Base-by-base conservation (phyloP, 176 grass and related monocot genomes). In the Juncus effusus region DNA sequence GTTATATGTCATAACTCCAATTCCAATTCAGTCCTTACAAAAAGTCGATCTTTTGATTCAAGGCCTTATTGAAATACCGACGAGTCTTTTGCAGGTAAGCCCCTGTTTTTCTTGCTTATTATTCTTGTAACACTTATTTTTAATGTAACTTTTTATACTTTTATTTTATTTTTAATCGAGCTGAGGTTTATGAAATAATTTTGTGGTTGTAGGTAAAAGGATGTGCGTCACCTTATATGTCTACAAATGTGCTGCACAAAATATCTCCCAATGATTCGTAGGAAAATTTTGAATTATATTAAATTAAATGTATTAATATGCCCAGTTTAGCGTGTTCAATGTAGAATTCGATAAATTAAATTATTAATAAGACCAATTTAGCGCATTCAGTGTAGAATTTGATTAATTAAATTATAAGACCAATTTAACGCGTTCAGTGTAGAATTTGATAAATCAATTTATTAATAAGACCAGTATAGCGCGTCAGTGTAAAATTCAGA, bases 31-130 rank as follows among this genome's bases (percentile, higher is more conserved):
- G 37, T 54, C 54, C 47, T 80, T 97, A 44, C 80, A 82, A 80
- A 79, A 40, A 10, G 88, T 97, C 15, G 78, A 97, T 92, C 77
- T 92, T 67, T 52, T 97, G 69, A 71, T 89, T 49, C 94, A 97
- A 79, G 94, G 94, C 36, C 83, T 86, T 73, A 79, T 97, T 36
- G 82, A 97, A 65, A 86, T 97, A 67, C 88, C 94, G 44, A 84
- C 77, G 53, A 55, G 77, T 64, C 35, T 86, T 60, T 64, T 99
- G 61, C 85, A 93, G 85, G 88, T 93, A 78, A 73, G 11, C n/a
- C 19, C 15, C 66, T 77, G 14, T 19, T 13, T 14, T 39, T 16
- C 9, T 52, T 36, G 19, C 6, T 39, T 6, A 56, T 9, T 1
- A 56, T 9, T 1, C 4, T 45, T 79, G 7, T 10, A 6, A 53